A percentile compares a stretch with the other conserved stretches of the same genome.
Conservation (phyloP, 331 rosid species). For the Pyracantha coccinea region DNA sequence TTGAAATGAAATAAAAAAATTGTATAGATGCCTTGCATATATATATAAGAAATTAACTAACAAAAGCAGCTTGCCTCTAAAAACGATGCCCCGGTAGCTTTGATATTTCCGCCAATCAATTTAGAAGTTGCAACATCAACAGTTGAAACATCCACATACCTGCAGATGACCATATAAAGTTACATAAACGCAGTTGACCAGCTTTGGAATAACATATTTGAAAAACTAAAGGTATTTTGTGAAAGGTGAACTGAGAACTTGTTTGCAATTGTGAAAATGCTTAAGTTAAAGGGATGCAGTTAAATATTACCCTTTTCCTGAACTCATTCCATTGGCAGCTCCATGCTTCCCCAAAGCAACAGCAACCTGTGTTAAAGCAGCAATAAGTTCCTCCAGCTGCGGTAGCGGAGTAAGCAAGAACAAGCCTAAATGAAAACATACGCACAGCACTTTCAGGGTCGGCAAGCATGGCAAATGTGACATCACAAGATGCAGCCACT, state of each 20-base stretch:
- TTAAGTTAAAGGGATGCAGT: neutral
- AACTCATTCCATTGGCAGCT: conserved; percentile 66
- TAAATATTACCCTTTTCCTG: conserved; percentile 79
- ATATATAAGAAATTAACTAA: neutral
- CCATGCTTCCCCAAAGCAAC: conserved; percentile 89
- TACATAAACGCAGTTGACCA: conserved; percentile 5
- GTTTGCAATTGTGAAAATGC: neutral
- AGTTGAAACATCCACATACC: conserved; percentile 96
- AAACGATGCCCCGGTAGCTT: conserved; percentile 73
- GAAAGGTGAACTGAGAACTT: neutral
- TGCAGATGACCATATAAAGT: conserved; percentile 24
- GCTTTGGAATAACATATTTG: conserved; percentile 1
- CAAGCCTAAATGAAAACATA: conserved; percentile 21
- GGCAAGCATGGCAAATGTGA: conserved; percentile 98
- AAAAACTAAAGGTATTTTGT: neutral
- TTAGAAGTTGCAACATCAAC: conserved; percentile 78
- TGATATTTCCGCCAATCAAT: conserved; percentile 50
- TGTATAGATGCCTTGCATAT: neutral
- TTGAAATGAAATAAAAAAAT: neutral
- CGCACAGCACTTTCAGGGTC: conserved; percentile 95
- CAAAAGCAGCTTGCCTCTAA: conserved; percentile 57
- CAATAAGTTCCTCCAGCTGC: conserved; percentile 7
- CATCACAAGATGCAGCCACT: conserved; percentile 89
- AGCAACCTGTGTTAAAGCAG: conserved; percentile 40
- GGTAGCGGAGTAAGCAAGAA: neutral